These are phyloP conservation scores for Volvox carteri DNA, from an alignment of 163 green algal genomes.

Conservation along the genomic window DNA sequence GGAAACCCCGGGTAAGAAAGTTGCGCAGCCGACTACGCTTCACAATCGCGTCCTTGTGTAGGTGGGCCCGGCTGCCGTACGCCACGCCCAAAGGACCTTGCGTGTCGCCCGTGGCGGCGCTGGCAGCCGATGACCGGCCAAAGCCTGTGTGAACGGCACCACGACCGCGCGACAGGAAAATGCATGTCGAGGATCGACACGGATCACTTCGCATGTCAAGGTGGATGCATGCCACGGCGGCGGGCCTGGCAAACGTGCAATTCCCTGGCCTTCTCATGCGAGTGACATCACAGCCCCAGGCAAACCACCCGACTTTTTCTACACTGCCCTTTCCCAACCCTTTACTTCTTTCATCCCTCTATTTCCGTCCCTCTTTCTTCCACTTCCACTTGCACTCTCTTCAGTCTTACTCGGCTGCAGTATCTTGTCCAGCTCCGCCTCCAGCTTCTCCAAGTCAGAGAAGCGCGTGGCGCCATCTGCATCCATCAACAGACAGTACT, in stretches of 20 bases:
- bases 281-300: no score
- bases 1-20: slow-evolving; percentile 92
- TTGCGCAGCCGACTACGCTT: slow-evolving; percentile 87
- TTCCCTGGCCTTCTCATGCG: no score
- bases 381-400: no score
- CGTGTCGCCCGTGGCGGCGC: slow-evolving; percentile 1
- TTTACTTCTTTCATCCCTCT: no score
- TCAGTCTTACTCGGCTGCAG: slow-evolving; percentile 41
- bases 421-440: slow-evolving; percentile 69
- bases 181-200: not conserved
- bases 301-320: no score
- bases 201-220: no score
- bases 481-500: slow-evolving; percentile 92
- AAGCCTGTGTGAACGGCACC: slow-evolving; percentile 1
- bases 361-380: no score
- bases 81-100: slow-evolving; percentile 58
- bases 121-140: not conserved
- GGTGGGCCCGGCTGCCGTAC: slow-evolving; percentile 91
- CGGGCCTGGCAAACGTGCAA: no score
- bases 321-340: no score
- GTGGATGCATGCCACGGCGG: no score
- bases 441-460: slow-evolving; percentile 87
- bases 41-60: slow-evolving; percentile 81
- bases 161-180: not conserved
- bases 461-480: slow-evolving; percentile 94